Evolutionary conservation across 2,329 filamentous ascomycete species (phyloP).

Genomic region (Botrytis porri): DNA sequence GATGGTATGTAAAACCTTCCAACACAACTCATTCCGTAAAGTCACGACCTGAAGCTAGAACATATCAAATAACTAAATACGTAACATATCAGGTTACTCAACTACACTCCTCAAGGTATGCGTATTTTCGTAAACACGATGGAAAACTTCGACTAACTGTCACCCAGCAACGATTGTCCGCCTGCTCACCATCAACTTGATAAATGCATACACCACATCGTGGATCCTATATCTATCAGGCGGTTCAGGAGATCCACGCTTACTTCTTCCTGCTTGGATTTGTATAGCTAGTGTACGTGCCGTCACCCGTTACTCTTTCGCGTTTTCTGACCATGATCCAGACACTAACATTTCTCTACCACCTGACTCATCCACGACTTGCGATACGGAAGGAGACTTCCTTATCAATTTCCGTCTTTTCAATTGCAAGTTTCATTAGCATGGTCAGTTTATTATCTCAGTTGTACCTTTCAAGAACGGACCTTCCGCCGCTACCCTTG

Average conservation of each 20-base stretch:
- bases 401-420: conserved; percentile 74
- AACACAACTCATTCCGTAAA: background rate
- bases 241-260: conserved; percentile 65
- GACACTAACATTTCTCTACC: conserved; percentile 72
- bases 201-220: conserved; percentile 73
- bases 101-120: conserved; percentile 68
- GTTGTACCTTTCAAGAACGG: conserved; percentile 48
- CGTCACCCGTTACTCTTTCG: background rate
- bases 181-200: conserved; percentile 69
- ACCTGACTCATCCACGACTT: conserved; percentile 73
- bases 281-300: conserved; percentile 65
- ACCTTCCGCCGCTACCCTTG: conserved; percentile 35
- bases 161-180: conserved; percentile 69
- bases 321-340: conserved; percentile 36
- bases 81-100: conserved; percentile 61
- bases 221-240: conserved; percentile 69
- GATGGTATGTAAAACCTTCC: conserved; percentile 55
- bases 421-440: conserved; percentile 71
- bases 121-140: background rate
- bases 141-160: background rate
- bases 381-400: conserved; percentile 77
- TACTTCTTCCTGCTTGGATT: conserved; percentile 75
- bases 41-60: background rate
- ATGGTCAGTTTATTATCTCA: conserved; percentile 68
- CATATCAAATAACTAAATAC: conserved; percentile 12